Percentiles rank a stretch among this genome's conserved stretches.
Conservation (phyloP, 108 stramenopile genomes). For the Fistulifera pelliculosa region DNA sequence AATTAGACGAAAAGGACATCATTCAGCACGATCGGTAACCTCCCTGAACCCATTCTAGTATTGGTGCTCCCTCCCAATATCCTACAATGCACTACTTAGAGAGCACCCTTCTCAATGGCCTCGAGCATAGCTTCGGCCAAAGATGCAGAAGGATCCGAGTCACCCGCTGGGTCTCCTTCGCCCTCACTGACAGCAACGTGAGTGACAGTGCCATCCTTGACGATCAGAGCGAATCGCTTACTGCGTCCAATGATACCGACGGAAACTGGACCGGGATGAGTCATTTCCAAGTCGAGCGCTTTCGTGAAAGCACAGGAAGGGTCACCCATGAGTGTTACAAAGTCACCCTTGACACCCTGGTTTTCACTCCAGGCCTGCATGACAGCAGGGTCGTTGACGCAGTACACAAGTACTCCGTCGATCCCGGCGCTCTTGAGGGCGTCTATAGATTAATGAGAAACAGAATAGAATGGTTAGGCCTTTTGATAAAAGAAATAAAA, state of each 20-base stretch:
- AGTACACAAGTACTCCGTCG: slow-evolving; percentile 57
- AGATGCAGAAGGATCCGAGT: slow-evolving; percentile 26
- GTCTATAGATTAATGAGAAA: slow-evolving; percentile 18
- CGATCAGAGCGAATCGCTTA: slow-evolving; percentile 65
- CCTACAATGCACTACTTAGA: too few species aligned
- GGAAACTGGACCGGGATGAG: slow-evolving; percentile 48
- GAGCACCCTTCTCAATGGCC: slow-evolving; percentile 17
- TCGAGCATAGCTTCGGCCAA: slow-evolving; percentile 40
- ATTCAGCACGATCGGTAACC: too few species aligned
- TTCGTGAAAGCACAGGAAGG: slow-evolving; percentile 58
- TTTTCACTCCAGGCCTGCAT: slow-evolving; percentile 72
- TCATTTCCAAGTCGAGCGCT: slow-evolving; percentile 66
- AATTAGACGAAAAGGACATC: too few species aligned
- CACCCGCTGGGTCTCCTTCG: slow-evolving; percentile 54
- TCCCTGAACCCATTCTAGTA: too few species aligned
- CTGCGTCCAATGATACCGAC: slow-evolving; percentile 55
- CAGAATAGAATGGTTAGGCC: too few species aligned
- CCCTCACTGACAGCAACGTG: slow-evolving; percentile 47
- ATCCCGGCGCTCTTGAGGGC: slow-evolving; percentile 43
- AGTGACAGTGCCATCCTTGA: slow-evolving; percentile 56
- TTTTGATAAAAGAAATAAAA: too few species aligned
- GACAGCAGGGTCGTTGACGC: slow-evolving; percentile 68
- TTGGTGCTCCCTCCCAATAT: too few species aligned
- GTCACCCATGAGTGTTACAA: slow-evolving; percentile 59
- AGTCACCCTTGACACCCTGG: slow-evolving; percentile 36